phyloP scores from a whole-genome alignment of 768 basidiomycete genomes.

The Leccinum broughii region DNA sequence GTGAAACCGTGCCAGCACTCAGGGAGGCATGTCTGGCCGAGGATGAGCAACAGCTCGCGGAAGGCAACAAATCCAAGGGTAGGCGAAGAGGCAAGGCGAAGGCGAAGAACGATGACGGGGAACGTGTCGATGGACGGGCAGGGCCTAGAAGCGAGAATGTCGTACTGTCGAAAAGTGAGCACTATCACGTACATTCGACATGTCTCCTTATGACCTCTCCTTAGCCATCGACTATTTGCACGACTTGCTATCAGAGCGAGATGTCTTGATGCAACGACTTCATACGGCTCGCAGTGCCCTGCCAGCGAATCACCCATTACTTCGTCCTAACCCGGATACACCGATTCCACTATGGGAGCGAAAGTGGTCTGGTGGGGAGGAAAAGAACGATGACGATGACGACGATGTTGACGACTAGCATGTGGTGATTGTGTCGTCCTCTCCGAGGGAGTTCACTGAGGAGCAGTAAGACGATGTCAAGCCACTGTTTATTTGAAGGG shows the following conservation, averaged over 20 bases:
- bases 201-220: slow-evolving; percentile 4
- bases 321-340: slow-evolving; percentile 31
- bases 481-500: background rate
- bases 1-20: slow-evolving; percentile 79
- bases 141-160: slow-evolving; percentile 91
- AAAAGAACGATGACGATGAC: slow-evolving; percentile 47
- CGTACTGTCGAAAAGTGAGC: slow-evolving; percentile 82
- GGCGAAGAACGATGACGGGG: slow-evolving; percentile 49
- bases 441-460: background rate
- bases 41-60: slow-evolving; percentile 50
- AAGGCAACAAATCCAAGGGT: slow-evolving; percentile 35
- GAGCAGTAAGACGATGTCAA: background rate
- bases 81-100: slow-evolving; percentile 39
- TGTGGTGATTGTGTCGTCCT: background rate
- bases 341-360: slow-evolving; percentile 69
- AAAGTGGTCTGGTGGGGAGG: slow-evolving; percentile 78
- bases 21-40: slow-evolving; percentile 78
- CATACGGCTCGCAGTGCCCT: slow-evolving; percentile 57
- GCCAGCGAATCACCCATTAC: slow-evolving; percentile 60
- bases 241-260: slow-evolving; percentile 60
- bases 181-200: background rate
- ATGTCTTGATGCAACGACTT: slow-evolving; percentile 56
- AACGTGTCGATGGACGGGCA: slow-evolving; percentile 78
- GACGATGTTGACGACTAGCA: slow-evolving; percentile 48
- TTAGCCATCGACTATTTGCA: slow-evolving; percentile 86